Evolutionary conservation across 768 basidiomycete species (phyloP).

Genomic region (Xerocomellus dryophilus): DNA sequence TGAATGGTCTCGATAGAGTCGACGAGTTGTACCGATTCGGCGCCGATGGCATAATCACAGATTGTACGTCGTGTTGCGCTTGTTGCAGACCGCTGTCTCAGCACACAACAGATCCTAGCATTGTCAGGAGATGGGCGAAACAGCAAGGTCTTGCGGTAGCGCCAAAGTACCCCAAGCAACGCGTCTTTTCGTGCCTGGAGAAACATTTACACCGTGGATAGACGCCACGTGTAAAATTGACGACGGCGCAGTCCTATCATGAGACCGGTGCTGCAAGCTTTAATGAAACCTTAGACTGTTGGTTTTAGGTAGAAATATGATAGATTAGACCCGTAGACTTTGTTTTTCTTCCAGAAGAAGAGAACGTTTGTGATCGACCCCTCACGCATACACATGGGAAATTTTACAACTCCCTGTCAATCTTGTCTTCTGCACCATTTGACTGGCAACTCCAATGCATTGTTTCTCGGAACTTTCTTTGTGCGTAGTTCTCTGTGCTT

Average conservation of each 20-base stretch:
- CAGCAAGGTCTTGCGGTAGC: conserved; percentile 52
- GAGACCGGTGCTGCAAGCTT: no score
- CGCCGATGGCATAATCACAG: conserved; percentile 77
- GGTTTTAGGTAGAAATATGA: neutral
- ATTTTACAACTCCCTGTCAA: no score
- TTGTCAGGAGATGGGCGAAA: conserved; percentile 54
- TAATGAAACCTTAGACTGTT: no score
- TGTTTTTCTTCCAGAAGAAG: no score
- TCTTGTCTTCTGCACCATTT: no score
- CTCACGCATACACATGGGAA: no score
- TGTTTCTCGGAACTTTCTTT: no score
- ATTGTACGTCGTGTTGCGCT: conserved; percentile 40
- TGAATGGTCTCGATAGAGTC: conserved; percentile 57
- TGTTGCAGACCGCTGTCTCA: neutral
- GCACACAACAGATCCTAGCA: conserved; percentile 44
- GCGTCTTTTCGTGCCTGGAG: conserved; percentile 60
- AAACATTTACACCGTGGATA: conserved; percentile 35
- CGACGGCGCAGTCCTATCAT: neutral
- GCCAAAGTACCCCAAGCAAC: conserved; percentile 54
- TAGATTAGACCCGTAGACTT: neutral
- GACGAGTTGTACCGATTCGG: conserved; percentile 59
- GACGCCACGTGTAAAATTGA: neutral
- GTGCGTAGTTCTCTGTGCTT: no score
- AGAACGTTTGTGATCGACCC: no score
- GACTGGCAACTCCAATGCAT: no score